Percentiles rank a stretch among this genome's conserved stretches.
These are phyloP conservation scores for Metschnikowia lunata DNA, from an alignment of 805 yeast genomes.

Conservation along the genomic window DNA sequence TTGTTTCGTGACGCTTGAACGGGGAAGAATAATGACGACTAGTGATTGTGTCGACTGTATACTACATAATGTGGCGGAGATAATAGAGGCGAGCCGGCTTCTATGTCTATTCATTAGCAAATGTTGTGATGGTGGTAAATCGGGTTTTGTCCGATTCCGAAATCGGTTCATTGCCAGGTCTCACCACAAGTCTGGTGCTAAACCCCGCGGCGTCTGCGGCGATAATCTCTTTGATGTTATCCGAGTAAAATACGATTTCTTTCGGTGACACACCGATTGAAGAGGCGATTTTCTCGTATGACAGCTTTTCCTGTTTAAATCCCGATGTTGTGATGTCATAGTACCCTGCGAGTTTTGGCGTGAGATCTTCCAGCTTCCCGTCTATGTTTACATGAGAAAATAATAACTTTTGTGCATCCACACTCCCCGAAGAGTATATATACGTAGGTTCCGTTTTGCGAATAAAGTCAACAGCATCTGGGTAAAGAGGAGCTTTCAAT, in stretches of 20 bases:
- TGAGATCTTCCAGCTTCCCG: conserved; percentile 47
- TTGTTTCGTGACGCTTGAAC: conserved; percentile 47
- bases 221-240: conserved; percentile 68
- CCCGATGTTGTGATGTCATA: conserved; percentile 87
- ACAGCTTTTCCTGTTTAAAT: conserved; percentile 50
- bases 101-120: conserved; percentile 1
- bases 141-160: conserved; percentile 27
- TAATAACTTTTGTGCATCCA: conserved; percentile 78
- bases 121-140: conserved; percentile 6
- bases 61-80: not conserved
- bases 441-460: conserved; percentile 38
- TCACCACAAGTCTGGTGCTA: conserved; percentile 50
- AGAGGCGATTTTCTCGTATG: conserved; percentile 55
- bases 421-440: conserved; percentile 87
- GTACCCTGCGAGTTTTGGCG: conserved; percentile 54
- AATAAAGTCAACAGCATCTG: conserved; percentile 64
- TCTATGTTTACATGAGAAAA: conserved; percentile 54
- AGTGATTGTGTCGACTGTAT: conserved; percentile 1
- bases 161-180: conserved; percentile 71
- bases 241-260: conserved; percentile 66
- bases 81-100: too few species aligned
- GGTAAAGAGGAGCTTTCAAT: conserved; percentile 70
- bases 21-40: too few species aligned
- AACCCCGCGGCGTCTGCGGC: conserved; percentile 73
- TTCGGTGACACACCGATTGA: conserved; percentile 32